Evolutionary conservation across 2,329 filamentous ascomycete species (phyloP), one percentile per base, ranked within the genome.

Genomic region (Venturia asperata): DNA sequence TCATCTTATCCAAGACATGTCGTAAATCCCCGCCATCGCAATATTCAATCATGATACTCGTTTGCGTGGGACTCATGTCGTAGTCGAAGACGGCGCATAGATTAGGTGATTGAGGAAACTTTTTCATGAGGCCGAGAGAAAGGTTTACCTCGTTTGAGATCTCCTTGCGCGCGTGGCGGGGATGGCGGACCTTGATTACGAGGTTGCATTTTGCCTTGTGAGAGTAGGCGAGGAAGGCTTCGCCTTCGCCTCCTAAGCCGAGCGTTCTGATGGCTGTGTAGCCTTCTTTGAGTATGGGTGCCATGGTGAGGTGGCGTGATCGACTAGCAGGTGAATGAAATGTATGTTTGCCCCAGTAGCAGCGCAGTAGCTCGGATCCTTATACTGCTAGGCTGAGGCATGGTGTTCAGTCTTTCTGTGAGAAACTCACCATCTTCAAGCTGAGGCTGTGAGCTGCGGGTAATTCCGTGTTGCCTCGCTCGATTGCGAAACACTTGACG

Each of bases 71-170:
- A 10, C 21, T 30, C 21, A 55, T 27, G 21, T 55, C 49, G 49
- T 55, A 55, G 17, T 55, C 49, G 10, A 55, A 55, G 21, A 55
- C 49, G 7, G 27, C 49, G 49, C 49, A 55, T 6, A 55, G 49
- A 24, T 55, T 55, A 24, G 49, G 49, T 2, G 49, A 55, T 55
- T 55, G 49, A 3, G 49, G 49, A 10, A 30, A 34, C 30, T 30
- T 55, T 10, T 55, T 55, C 27, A 55, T 55, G 2, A 55, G 13
- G 15, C 21, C 49, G 5, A 34, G 27, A n/a, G 27, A 55, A 30
- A 55, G 49, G 27, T 55, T 55, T 27, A 55, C 49, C 13, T 55
- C 49, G 49, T 55, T 55, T 34, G 49, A 55, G 49, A 55, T 27
- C 30, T 55, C 13, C 7, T 21, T 21, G 5, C 49, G 49, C 13